Percentiles rank a stretch among this genome's conserved stretches.
Evolutionary conservation across 768 basidiomycete genomes (phyloP).

Genomic region (Ramaria sp.): DNA sequence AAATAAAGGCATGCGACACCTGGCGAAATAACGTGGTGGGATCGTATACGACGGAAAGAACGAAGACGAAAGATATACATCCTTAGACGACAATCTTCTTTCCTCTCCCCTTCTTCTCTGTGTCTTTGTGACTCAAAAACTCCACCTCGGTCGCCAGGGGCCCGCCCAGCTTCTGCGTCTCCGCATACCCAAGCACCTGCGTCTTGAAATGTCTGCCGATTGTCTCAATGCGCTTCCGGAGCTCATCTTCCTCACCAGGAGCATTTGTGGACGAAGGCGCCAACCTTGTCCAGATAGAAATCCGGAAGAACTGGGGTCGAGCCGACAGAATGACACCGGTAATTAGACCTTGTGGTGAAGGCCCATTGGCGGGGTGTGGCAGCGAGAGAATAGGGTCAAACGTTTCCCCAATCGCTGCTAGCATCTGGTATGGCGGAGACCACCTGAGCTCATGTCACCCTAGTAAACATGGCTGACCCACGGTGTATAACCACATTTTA

Average conservation of each 20-base stretch:
- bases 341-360: constrained; percentile 45
- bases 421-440: constrained; percentile 54
- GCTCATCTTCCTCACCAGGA: constrained; percentile 35
- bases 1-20: background rate
- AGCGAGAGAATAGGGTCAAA: constrained; percentile 78
- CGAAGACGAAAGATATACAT: background rate
- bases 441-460: constrained; percentile 11
- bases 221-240: constrained; percentile 73
- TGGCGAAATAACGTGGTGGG: background rate
- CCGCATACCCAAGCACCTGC: constrained; percentile 71
- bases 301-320: constrained; percentile 88
- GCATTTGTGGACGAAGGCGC: constrained; percentile 40
- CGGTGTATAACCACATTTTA: constrained; percentile 97
- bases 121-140: constrained; percentile 90
- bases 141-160: constrained; percentile 93
- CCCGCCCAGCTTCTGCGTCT: constrained; percentile 63
- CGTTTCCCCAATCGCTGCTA: constrained; percentile 98
- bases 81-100: constrained; percentile 51
- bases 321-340: constrained; percentile 95
- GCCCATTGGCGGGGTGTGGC: constrained; percentile 24
- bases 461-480: constrained; percentile 24
- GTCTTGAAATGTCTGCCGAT: constrained; percentile 90
- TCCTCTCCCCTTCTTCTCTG: constrained; percentile 85
- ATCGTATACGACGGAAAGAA: background rate
- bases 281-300: constrained; percentile 95